phyloP scores from a whole-genome alignment of 2,329 filamentous ascomycete species.

The Hypoxylon sp. region DNA sequence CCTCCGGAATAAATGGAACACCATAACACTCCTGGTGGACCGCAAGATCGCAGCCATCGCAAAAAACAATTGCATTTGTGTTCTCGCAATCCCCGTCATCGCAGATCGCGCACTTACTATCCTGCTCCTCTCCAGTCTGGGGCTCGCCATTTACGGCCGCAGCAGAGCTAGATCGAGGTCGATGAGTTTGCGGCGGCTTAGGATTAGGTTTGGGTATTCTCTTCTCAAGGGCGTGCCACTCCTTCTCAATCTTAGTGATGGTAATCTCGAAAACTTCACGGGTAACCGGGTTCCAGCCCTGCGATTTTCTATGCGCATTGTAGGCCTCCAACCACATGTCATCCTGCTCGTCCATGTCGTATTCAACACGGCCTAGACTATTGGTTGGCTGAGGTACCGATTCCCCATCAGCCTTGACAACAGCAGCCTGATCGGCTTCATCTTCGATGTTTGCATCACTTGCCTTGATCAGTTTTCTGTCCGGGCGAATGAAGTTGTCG shows the following conservation, averaged over 20 bases:
- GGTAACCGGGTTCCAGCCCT: conserved; percentile 85
- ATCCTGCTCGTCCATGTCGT: conserved; percentile 99
- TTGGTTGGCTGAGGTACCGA: conserved; percentile 59
- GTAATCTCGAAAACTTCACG: conserved; percentile 97
- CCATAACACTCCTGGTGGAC: conserved; percentile 99
- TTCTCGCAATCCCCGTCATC: conserved; percentile 99
- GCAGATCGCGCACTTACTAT: conserved; percentile 97
- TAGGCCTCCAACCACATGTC: conserved; percentile 93
- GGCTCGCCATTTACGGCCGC: conserved; percentile 96
- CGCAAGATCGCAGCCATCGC: conserved; percentile 95
- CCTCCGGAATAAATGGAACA: conserved; percentile 97
- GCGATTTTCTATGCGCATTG: conserved; percentile 81
- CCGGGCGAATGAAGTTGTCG: conserved; percentile 86
- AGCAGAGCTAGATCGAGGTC: conserved; percentile 92
- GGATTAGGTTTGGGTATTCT: conserved; percentile 97
- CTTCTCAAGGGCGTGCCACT: conserved; percentile 97
- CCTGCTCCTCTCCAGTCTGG: conserved; percentile 89
- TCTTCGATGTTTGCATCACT: conserved; percentile 72
- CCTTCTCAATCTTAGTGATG: conserved; percentile 98
- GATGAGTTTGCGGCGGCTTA: conserved; percentile 93
- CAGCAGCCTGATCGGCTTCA: conserved; percentile 65
- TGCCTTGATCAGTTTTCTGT: conserved; percentile 78
- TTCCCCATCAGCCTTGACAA: conserved; percentile 71
- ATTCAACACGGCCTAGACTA: conserved; percentile 87
- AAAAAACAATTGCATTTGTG: conserved; percentile 98